Percentiles rank a stretch among this genome's conserved stretches.
Evolutionary conservation across 352 stramenopile species (phyloP).

Genomic region (Phytophthora sp.): DNA sequence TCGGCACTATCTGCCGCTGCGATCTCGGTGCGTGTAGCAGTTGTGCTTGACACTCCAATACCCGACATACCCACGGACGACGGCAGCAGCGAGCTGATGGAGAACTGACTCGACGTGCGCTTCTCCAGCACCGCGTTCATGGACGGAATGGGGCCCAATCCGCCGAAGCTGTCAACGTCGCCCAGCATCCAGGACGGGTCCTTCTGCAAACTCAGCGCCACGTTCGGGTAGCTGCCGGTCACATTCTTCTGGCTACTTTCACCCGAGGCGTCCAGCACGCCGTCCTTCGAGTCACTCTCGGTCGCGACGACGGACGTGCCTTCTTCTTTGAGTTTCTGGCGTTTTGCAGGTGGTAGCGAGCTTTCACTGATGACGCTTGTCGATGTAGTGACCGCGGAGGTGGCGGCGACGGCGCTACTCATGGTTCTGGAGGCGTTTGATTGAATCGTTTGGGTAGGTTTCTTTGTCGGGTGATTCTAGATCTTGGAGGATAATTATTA

Average conservation of each 20-base stretch:
- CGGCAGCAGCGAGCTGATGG: constrained; percentile 72
- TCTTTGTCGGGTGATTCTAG: background rate
- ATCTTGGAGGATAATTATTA: background rate
- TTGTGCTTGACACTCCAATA: constrained; percentile 13
- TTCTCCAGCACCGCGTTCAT: constrained; percentile 78
- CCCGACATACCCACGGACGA: constrained; percentile 33
- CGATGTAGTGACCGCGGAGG: background rate
- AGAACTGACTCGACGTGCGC: constrained; percentile 78
- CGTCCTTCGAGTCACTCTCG: constrained; percentile 37
- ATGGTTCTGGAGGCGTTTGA: constrained; percentile 23
- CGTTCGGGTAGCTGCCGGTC: constrained; percentile 40
- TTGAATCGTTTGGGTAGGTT: background rate
- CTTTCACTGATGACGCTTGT: background rate
- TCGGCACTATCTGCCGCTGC: constrained; percentile 24
- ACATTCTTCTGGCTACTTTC: constrained; percentile 35
- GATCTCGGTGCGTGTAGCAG: constrained; percentile 18
- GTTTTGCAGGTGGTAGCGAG: constrained; percentile 49
- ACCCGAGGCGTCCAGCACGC: constrained; percentile 19
- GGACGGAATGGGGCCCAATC: constrained; percentile 68
- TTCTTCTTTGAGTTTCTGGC: constrained; percentile 56
- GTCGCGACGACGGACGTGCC: constrained; percentile 18
- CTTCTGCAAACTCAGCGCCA: constrained; percentile 72
- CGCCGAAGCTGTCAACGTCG: constrained; percentile 72
- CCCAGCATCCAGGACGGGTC: constrained; percentile 78
- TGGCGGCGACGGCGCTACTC: constrained; percentile 23